Evolutionary conservation across 208 protist genomes (phyloP).

Genomic region (Leishmania guyanensis): DNA sequence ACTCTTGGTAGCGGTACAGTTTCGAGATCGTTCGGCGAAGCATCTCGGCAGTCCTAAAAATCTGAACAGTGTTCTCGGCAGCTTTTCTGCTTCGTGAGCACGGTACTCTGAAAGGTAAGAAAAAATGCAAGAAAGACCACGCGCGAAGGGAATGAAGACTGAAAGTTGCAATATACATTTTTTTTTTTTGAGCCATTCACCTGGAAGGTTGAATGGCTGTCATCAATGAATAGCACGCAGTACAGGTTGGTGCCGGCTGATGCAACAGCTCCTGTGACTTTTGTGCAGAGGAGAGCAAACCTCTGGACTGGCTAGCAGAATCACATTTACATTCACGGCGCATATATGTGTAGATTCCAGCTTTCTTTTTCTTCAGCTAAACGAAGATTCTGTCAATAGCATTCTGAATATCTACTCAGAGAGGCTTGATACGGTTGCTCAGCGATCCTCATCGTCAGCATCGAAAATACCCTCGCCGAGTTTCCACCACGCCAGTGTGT

Average conservation of each 20-base stretch:
- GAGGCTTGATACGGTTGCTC: background rate
- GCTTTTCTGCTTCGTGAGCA: background rate
- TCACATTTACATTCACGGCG: background rate
- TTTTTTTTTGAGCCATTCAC: background rate
- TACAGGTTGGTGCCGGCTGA: background rate
- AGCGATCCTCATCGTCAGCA: conserved; percentile 76
- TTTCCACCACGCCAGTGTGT: conserved; percentile 91
- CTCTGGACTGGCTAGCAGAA: background rate
- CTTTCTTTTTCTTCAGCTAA: no score
- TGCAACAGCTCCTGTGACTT: background rate
- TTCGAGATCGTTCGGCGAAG: conserved; percentile 39
- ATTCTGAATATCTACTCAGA: background rate
- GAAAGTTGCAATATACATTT: background rate
- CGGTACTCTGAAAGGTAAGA: background rate
- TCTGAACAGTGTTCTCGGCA: background rate
- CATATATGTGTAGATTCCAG: background rate
- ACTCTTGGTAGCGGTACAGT: conserved; percentile 88
- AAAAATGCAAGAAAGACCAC: conserved; percentile 13
- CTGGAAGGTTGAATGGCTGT: background rate
- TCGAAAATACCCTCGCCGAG: conserved; percentile 90
- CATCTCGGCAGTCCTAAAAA: conserved; percentile 42
- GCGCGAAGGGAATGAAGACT: background rate
- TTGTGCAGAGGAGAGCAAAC: background rate
- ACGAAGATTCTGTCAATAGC: background rate
- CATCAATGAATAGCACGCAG: background rate